These are phyloP conservation scores for Aspergillus conjunctus DNA, from an alignment of 495 filamentous ascomycete genomes.

Conservation along the genomic window DNA sequence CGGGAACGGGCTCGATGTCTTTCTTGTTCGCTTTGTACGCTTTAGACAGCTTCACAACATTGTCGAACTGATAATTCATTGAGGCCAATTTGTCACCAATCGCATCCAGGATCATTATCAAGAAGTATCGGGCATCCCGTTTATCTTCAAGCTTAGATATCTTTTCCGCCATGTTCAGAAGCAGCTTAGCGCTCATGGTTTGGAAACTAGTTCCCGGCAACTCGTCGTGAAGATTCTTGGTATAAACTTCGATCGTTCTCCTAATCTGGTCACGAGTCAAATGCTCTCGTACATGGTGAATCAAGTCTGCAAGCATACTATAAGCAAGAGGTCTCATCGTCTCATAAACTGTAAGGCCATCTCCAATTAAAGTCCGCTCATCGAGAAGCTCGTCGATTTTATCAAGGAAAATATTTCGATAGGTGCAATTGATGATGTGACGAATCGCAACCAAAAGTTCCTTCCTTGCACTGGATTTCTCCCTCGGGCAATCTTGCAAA, in stretches of 20 bases:
- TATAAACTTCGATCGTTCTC: slow-evolving; percentile 94
- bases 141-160: slow-evolving; percentile 92
- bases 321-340: slow-evolving; percentile 95
- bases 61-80: slow-evolving; percentile 94
- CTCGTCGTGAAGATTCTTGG: slow-evolving; percentile 91
- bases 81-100: slow-evolving; percentile 98
- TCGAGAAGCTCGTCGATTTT: slow-evolving; percentile 96
- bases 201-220: slow-evolving; percentile 99
- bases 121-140: slow-evolving; percentile 87
- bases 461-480: slow-evolving; percentile 91
- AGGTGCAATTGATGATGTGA: slow-evolving; percentile 99
- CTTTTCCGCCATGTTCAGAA: slow-evolving; percentile 96
- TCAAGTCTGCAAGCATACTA: slow-evolving; percentile 97
- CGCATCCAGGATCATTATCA: slow-evolving; percentile 96
- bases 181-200: slow-evolving; percentile 97
- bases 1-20: slow-evolving; percentile 62
- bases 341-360: slow-evolving; percentile 95
- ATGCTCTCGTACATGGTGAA: slow-evolving; percentile 92
- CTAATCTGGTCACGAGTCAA: slow-evolving; percentile 86
- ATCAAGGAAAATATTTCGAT: slow-evolving; percentile 88
- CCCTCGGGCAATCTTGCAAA: slow-evolving; percentile 88
- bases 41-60: slow-evolving; percentile 88
- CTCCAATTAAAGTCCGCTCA: slow-evolving; percentile 89
- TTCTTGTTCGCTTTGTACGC: slow-evolving; percentile 63
- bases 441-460: slow-evolving; percentile 95